Evolutionary conservation across 2,329 filamentous ascomycete genomes (phyloP), one percentile per base, ranked within the genome.

Genomic region (Stachybotrys elegans): DNA sequence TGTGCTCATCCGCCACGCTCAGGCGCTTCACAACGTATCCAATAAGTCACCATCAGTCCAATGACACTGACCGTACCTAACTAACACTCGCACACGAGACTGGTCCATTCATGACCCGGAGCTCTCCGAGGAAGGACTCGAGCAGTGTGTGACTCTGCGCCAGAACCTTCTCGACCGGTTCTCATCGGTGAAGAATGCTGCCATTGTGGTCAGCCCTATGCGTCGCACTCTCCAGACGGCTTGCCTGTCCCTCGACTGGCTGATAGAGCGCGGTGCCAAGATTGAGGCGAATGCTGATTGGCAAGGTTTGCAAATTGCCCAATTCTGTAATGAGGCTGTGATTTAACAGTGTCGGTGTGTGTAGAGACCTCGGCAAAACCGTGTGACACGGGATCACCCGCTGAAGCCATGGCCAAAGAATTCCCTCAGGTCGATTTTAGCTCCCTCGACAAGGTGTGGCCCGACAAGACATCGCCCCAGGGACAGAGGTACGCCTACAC

Each of bases 1-100:
- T n/a, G n/a, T n/a, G n/a, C 73, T 97, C 57, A 84, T 96, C 57
- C 86, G 92, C 54, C 92, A 97, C 74, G 92, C 88, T 14, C 88
- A 97, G 65, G 77, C 72, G 8, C 57, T 70, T n/a, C 77, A 81
- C 58, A 81, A 81, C 47, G 63, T 67, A 13, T 57, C 65, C 40
- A 60, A 78, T 78, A 68, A 66, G 75, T 73, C 21, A 42, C 42
- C 37, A 43, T 40, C 5, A n/a, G 19, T 27, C 16, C 11, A 6
- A 17, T 4, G 16, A 14, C 8, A 16, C 5, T 32, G 1, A 22
- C 14, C 13, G 13, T 17, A 16, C 3, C 8, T 20, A 13, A 13
- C 48, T 58, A 31, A 55, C 49, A 39, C 21, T 4, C 6, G 6
- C 25, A 5, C 47, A 78, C 75, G 67, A 54, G 62, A 78, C 51